Conservation (phyloP, 2,329 filamentous ascomycete genomes). For the Diaporthe citri region DNA sequence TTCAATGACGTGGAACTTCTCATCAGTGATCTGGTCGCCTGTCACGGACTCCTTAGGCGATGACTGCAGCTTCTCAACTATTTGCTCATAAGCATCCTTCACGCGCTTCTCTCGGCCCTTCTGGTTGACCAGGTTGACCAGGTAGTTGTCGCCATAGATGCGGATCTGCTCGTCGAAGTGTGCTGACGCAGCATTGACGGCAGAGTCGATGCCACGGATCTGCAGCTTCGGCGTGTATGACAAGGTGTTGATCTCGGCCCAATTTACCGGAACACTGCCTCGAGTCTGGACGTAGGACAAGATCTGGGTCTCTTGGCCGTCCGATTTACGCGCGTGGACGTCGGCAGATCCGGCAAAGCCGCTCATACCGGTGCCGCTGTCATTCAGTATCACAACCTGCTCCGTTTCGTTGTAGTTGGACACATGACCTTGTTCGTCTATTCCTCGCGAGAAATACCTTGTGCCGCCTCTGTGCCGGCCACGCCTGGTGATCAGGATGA, state of each 20-base stretch:
- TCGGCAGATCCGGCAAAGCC: constrained; percentile 84
- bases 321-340: constrained; percentile 78
- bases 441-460: constrained; percentile 92
- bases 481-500: constrained; percentile 88
- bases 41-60: constrained; percentile 75
- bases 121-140: constrained; percentile 97
- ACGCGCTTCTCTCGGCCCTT: constrained; percentile 90
- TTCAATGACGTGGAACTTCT: constrained; percentile 87
- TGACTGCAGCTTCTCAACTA: constrained; percentile 82
- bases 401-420: constrained; percentile 99
- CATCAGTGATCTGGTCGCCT: constrained; percentile 76
- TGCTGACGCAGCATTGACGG: constrained; percentile 80
- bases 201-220: constrained; percentile 85
- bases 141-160: constrained; percentile 94
- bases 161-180: constrained; percentile 96
- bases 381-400: constrained; percentile 90
- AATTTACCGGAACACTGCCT: constrained; percentile 95
- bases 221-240: constrained; percentile 93
- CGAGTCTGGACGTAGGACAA: constrained; percentile 96
- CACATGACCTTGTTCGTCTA: constrained; percentile 94
- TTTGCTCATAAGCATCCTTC: constrained; percentile 93
- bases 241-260: constrained; percentile 95
- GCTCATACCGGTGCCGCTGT: constrained; percentile 78
- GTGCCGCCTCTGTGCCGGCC: constrained; percentile 92
- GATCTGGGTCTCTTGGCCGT: constrained; percentile 84